phyloP scores from a whole-genome alignment of 164 flowering plant genomes.

The Annona cherimola region DNA sequence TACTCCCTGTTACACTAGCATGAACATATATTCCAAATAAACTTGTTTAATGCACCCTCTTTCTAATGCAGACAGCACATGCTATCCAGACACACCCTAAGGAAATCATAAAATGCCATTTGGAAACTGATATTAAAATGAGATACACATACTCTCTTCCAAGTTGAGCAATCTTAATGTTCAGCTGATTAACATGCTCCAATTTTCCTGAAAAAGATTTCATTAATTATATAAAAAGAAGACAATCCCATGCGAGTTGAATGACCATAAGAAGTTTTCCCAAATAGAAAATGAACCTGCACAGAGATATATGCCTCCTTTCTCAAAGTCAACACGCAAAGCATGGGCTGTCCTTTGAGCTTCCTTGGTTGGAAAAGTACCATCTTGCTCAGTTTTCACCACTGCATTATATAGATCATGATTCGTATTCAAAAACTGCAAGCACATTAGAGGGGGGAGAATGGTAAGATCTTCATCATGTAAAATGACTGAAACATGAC shows the following conservation, averaged over 20 bases:
- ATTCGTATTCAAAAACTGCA: constrained; percentile 85
- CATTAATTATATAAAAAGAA: not conserved
- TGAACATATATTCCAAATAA: no score
- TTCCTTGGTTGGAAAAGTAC: constrained; percentile 45
- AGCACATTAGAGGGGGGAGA: not conserved
- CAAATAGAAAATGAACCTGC: constrained; percentile 36
- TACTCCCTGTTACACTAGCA: no score
- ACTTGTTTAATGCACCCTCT: no score
- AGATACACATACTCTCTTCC: constrained; percentile 63
- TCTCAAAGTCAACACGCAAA: constrained; percentile 88
- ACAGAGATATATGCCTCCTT: constrained; percentile 90
- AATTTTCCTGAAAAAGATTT: constrained; percentile 38
- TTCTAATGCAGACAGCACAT: no score
- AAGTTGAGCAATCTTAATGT: constrained; percentile 53
- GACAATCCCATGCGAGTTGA: not conserved
- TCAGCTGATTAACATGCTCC: constrained; percentile 68
- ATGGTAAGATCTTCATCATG: no score
- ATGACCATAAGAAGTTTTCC: not conserved
- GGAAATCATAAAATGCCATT: not conserved
- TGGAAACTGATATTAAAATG: constrained; percentile 1
- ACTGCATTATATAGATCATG: constrained; percentile 71
- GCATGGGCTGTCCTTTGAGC: constrained; percentile 73
- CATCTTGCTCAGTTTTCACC: constrained; percentile 65
- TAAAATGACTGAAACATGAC: no score
- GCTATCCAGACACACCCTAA: not conserved